These are phyloP conservation scores for Botryotinia globosa DNA, from an alignment of 2,329 filamentous ascomycete genomes.

Conservation along the genomic window DNA sequence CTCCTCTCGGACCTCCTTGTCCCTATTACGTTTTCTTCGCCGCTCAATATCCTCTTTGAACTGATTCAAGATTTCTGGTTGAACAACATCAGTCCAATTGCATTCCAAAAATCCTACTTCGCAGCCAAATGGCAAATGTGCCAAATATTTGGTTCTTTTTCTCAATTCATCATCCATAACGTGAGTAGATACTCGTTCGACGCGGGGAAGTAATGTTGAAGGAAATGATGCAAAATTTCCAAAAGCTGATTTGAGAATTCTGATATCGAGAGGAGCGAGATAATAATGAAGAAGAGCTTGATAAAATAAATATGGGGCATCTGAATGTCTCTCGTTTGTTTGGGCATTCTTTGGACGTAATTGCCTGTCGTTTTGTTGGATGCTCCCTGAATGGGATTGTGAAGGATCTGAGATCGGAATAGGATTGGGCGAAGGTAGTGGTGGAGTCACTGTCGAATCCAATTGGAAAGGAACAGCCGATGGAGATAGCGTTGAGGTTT, in stretches of 20 bases:
- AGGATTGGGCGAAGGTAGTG: background rate
- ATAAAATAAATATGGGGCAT: conserved; percentile 64
- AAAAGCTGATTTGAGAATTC: conserved; percentile 69
- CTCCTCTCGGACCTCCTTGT: conserved; percentile 68
- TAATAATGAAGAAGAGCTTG: conserved; percentile 71
- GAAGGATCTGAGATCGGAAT: background rate
- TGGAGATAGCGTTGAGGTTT: conserved; percentile 34
- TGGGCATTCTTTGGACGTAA: conserved; percentile 1
- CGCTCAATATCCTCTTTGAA: conserved; percentile 63
- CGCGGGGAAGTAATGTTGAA: conserved; percentile 65
- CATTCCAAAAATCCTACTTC: conserved; percentile 72
- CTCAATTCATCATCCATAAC: conserved; percentile 69
- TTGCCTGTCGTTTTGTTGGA: conserved; percentile 10
- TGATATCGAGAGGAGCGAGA: conserved; percentile 68
- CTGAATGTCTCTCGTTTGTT: conserved; percentile 21
- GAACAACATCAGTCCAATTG: conserved; percentile 70
- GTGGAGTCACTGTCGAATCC: background rate
- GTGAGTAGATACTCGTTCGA: conserved; percentile 69
- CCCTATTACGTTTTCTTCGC: conserved; percentile 60
- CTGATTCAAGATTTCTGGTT: conserved; percentile 56
- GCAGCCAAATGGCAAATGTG: conserved; percentile 68
- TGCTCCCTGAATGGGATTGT: background rate
- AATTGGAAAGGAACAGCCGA: conserved; percentile 1
- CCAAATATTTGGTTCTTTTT: conserved; percentile 67
- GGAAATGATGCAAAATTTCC: conserved; percentile 66